Evolutionary conservation across 805 yeast species (phyloP).

Genomic region (Candida piceae): DNA sequence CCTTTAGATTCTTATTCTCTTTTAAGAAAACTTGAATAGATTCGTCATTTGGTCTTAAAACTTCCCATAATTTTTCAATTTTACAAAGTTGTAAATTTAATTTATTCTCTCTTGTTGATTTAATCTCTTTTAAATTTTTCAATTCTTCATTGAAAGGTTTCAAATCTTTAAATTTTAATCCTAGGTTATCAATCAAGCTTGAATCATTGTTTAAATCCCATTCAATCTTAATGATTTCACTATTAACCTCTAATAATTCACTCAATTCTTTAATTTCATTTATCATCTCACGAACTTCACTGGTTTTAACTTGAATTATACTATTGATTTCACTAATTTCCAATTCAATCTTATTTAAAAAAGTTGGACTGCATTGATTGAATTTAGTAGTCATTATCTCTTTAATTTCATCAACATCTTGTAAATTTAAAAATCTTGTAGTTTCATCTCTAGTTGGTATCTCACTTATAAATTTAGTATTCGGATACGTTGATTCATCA

Average conservation of each 20-base stretch:
- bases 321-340: conserved; percentile 26
- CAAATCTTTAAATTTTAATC: too few relatives aligned
- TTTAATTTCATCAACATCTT: conserved; percentile 23
- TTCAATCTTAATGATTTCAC: background rate
- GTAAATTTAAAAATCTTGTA: conserved; percentile 7
- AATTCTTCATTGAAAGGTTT: too few relatives aligned
- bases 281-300: conserved; percentile 14
- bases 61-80: conserved; percentile 40
- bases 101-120: conserved; percentile 33
- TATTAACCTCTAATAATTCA: conserved; percentile 11
- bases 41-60: conserved; percentile 32
- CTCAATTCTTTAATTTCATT: conserved; percentile 3
- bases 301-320: conserved; percentile 17
- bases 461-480: conserved; percentile 10
- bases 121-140: conserved; percentile 25
- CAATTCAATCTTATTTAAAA: conserved; percentile 21
- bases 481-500: conserved; percentile 14
- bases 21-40: conserved; percentile 32
- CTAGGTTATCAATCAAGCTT: conserved; percentile 18
- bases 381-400: conserved; percentile 24
- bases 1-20: conserved; percentile 43
- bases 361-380: conserved; percentile 20
- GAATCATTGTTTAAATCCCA: conserved; percentile 10
- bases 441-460: conserved; percentile 26
- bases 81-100: conserved; percentile 29